These are phyloP conservation scores for Erodium chrysanthum DNA, from an alignment of 441 rosid genomes.

Conservation along the genomic window DNA sequence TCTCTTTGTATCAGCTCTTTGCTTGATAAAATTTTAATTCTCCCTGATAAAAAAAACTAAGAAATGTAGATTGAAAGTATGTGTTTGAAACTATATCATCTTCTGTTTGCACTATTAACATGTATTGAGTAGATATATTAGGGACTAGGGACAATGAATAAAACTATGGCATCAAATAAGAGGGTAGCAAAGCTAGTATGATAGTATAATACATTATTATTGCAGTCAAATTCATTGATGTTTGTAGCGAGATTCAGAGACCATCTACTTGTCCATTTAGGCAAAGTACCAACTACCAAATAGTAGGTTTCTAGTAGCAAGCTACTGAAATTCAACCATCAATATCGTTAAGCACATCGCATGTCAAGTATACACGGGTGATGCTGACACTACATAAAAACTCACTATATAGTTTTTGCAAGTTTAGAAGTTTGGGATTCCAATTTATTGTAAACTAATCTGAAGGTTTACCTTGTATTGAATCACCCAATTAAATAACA, in stretches of 20 bases:
- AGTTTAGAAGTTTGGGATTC: not conserved
- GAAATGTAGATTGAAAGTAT: not conserved
- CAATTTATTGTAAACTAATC: not conserved
- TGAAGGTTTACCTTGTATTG: not conserved
- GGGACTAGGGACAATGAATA: not conserved
- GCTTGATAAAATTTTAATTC: too few species aligned
- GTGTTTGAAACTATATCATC: not conserved
- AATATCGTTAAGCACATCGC: not conserved
- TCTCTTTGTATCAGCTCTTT: too few species aligned
- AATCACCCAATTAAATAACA: not conserved
- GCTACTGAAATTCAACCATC: not conserved
- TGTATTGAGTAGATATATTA: not conserved
- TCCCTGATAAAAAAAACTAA: too few species aligned
- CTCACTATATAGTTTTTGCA: not conserved
- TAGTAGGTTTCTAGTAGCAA: slow-evolving; percentile 2
- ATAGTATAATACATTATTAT: too few species aligned
- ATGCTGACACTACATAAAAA: not conserved
- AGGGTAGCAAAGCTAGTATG: not conserved
- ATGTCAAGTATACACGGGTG: not conserved
- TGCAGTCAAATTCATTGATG: not conserved
- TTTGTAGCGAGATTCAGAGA: not conserved
- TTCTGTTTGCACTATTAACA: not conserved
- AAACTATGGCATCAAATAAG: not conserved
- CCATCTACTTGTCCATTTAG: not conserved
- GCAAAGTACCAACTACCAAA: not conserved